Evolutionary conservation across 208 protist genomes (phyloP), one percentile per base, ranked within the genome.

Genomic region (Crithidia fasciculata): DNA sequence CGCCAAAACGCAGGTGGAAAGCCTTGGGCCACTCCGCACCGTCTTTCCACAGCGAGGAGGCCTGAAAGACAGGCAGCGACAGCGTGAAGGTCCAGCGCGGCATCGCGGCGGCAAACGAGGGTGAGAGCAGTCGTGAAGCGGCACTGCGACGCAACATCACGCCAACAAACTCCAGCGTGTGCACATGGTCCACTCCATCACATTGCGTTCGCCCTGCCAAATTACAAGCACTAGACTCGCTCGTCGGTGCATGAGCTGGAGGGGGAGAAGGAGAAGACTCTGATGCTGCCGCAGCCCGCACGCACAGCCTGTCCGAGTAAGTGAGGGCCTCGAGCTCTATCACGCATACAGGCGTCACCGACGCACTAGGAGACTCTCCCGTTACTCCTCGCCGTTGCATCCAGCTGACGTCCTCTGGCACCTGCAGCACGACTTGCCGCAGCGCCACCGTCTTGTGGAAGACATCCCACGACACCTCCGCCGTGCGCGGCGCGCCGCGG

Each of bases 401-500:
- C 74, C 67, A 80, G 12, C 37, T 39, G 15, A 64, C 18, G 19
- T 70, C 40, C 7, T 37, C 52, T 36, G 74, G 74, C 44, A 74
- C 10, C 13, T 66, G 68, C 28, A 80, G 40, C 56, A 61, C 55
- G 7, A 70, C 69, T 13, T 52, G 56, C 3, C 41, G 8, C 44
- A 80, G 61, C 40, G 39, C 6, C 5, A 74, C 45, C 2, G 67
- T 52, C 68, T 74, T 80, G 56, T 54, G 49, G 19, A 80, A 9
- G 49, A 47, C 41, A 12, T 65, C 66, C 74, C 74, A 80, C 54
- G 62, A 59, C 0, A 68, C 41, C 13, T 49, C 54, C 16, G 55
- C 4, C 58, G 37, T 5, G 6, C 40, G 36, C 1, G 57, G 47
- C 45, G 18, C 50, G 13, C 50, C 39, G 8, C 15, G 60, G 43